Evolutionary conservation across 2,329 filamentous ascomycete genomes (phyloP), one percentile per base, ranked within the genome.

Genomic region (Tolypocladium cylindrosporum): DNA sequence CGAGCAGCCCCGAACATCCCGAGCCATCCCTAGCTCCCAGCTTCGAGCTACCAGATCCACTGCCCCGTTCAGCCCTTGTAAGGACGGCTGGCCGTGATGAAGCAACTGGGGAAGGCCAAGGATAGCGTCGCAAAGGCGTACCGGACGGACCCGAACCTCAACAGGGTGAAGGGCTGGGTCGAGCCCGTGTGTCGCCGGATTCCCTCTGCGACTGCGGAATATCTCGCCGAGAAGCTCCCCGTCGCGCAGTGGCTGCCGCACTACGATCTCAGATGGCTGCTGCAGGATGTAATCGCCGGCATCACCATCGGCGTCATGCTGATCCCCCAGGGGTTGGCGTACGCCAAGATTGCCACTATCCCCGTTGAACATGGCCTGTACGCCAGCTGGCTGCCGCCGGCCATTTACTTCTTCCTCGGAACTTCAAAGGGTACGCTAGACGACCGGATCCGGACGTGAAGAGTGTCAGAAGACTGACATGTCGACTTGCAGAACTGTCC

Each of bases 221-320:
- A 88, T 63, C 70, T 82, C 8, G 60, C 78, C 40, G 82, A 84
- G 60, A 87, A 87, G 66, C 72, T 85, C 3, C 85, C 84, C 1
- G 80, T 87, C 48, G 70, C 83, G 10, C 78, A 81, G 55, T 88
- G 85, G 85, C 73, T 87, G 1, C 83, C 85, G 13, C 75, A 75
- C 52, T 88, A 88, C 68, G 77, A 83, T 21, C 78, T 75, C 6
- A 72, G 77, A 75, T 88, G 84, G 84, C 66, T 87, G 1, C 59
- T 83, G 21, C 82, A 83, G 64, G 84, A 88, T 65, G 68, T 80
- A 13, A 80, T 87, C 62, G 83, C 82, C 13, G 85, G 85, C 21
- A 73, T 82, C 62, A 87, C 81, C 14, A 71, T 86, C 34, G 83
- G 81, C 10, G 73, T 84, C 36, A 79, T 84, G 74, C 72, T 86